Evolutionary conservation across 345 rosid species (phyloP).

Genomic region (Boechera stricta): DNA sequence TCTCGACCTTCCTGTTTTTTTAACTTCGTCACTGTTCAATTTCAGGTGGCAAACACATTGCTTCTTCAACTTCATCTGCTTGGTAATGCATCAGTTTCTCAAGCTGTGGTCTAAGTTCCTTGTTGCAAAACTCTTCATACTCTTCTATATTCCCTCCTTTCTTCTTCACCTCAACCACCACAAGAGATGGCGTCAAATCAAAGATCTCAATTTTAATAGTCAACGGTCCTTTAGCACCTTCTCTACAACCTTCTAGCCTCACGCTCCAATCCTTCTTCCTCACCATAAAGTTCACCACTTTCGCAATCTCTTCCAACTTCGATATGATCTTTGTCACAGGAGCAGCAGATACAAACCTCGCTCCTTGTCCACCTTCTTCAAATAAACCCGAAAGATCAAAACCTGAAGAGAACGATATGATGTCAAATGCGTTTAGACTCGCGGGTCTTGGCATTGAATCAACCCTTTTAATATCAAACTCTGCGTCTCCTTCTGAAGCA

Average conservation of each 20-base stretch:
- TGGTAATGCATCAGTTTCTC: constrained; percentile 66
- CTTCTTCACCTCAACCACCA: constrained; percentile 88
- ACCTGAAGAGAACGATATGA: constrained; percentile 81
- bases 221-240: constrained; percentile 70
- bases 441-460: constrained; percentile 64
- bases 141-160: constrained; percentile 89
- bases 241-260: constrained; percentile 71
- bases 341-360: constrained; percentile 67
- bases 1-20: constrained; percentile 43
- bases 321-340: constrained; percentile 63
- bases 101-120: constrained; percentile 76
- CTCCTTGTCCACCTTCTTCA: constrained; percentile 63
- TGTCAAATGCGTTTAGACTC: constrained; percentile 77
- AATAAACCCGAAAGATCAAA: constrained; percentile 75
- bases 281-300: constrained; percentile 57
- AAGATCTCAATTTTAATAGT: constrained; percentile 68
- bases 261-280: constrained; percentile 81
- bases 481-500: constrained; percentile 41
- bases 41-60: constrained; percentile 60
- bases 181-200: constrained; percentile 65
- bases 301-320: constrained; percentile 71
- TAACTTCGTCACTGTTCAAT: constrained; percentile 49
- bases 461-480: constrained; percentile 38
- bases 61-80: constrained; percentile 46
- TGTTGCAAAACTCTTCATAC: constrained; percentile 80